Base-by-base conservation (phyloP, 345 rosid genomes). In the Excoecaria agallocha region DNA sequence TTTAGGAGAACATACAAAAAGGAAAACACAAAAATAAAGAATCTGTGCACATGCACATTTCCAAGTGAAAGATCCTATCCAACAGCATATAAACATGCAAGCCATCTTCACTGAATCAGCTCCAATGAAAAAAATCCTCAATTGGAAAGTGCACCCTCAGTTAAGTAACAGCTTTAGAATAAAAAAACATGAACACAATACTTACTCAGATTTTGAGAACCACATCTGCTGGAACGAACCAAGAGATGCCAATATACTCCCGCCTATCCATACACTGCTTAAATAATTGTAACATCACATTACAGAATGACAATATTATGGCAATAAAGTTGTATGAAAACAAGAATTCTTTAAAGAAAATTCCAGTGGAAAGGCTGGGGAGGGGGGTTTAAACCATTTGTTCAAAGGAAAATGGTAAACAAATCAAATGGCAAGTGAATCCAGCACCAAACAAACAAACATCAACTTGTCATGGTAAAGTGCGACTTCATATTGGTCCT, bases 221-320 rank as follows among this genome's bases (percentile, higher is more conserved):
- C 98, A 96, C 99, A 93, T 93, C 78, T 90, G 98, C 87, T 95
- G 98, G 84, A 90, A 93, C 38, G 98, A 93, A 69, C 96, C 96
- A 13, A 90, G 91, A 10, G 97, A 90, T 73, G 98, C 99, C 87
- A 93, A 76, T 89, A 91, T 88, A 74, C 94, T 89, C 66, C 94
- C 97, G 76, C 93, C 96, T 52, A 91, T 93, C 98, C 98, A 92
- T 35, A 93, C 99, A 80, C 99, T 95, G 95, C 82, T 73, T 62
- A 67, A 59, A 57, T 11, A 65, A 70, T 13, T 62, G 76, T 4
- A 46, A 43, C 48, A 73, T 3, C 25, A 41, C 35, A 49, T 17
- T 17, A 17, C 49, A 66, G 41, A 43, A 50, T 24, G 35, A 73
- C 22, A 54, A 45, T 30, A 30, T 30, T 30, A 30, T 30, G 30